Base-by-base conservation (phyloP, 768 basidiomycete species). In the Xanthoconium stramineum region DNA sequence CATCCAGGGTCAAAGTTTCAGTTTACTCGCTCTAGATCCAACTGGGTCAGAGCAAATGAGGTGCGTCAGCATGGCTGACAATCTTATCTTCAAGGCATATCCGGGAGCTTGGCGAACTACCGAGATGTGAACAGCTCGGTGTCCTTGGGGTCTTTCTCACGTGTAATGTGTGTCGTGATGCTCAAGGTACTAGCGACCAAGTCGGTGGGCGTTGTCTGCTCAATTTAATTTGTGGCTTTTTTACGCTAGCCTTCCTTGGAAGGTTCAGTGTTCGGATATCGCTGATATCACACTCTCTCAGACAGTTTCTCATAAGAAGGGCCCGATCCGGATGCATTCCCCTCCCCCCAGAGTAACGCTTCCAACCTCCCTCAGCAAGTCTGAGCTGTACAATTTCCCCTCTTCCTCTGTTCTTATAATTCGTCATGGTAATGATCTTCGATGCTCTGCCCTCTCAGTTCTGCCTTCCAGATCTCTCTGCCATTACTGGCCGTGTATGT, bases 401-500 rank as follows among this genome's bases (percentile, higher is more conserved):
- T 55, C 53, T 48, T 51, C 65, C 32, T 8, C 42, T 43, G 36
- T 39, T 44, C 44, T 38, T 48, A 39, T 68, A 59, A 45, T 58
- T 57, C 63, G 17, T 20, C 33, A 33, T 15, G 19, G 46, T 46
- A 49, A 74, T 75, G 72, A 64, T 58, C 51, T 62, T 64, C 49
- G 61, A 68, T 49, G 47, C 70, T 28, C 72, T 75, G 42, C 74
- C 74, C 2, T 55, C 72, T 5, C 70, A 74, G 35, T 75, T 75
- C 61, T 65, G 65, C 50, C 69, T 75, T 19, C 62, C 66, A 51
- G 73, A 75, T 57, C 68, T 75, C 30, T 64, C 64, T 20, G 69
- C 72, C 36, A 72, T 75, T 30, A 72, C 74, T 30, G 67, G 69
- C 28, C 69, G 68, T 45, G 71, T 70, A 58, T 75, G 65, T 57